phyloP scores from a whole-genome alignment of 1,284 basidiomycete genomes.

The Cystobasidiaceae sp. region DNA sequence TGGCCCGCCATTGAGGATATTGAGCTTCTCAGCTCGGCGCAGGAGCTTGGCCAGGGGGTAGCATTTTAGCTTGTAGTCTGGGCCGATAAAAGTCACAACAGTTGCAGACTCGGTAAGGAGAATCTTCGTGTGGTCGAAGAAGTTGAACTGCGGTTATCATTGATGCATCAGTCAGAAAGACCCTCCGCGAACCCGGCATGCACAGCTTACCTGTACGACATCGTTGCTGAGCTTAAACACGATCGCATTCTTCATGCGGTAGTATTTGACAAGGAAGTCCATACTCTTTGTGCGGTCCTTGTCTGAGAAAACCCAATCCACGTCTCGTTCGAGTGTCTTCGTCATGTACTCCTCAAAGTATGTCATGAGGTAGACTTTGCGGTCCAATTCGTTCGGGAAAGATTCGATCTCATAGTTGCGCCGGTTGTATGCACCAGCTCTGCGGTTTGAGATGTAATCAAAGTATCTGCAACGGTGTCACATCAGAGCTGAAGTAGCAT shows the following conservation, averaged over 20 bases:
- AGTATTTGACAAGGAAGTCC: slow-evolving; percentile 91
- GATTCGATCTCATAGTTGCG: slow-evolving; percentile 45
- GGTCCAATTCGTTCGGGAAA: slow-evolving; percentile 59
- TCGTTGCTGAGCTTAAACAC: slow-evolving; percentile 94
- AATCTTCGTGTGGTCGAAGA: slow-evolving; percentile 94
- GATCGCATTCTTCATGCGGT: slow-evolving; percentile 93
- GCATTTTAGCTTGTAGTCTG: slow-evolving; percentile 70
- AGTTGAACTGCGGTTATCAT: slow-evolving; percentile 95
- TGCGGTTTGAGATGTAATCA: slow-evolving; percentile 60
- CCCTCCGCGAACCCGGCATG: too few species aligned
- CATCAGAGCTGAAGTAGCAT: not conserved
- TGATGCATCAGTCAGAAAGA: too few species aligned
- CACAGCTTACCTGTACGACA: slow-evolving; percentile 67
- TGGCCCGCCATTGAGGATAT: slow-evolving; percentile 32
- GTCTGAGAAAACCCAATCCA: slow-evolving; percentile 74
- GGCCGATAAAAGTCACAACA: slow-evolving; percentile 81
- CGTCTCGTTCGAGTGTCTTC: slow-evolving; percentile 72
- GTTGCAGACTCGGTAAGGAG: slow-evolving; percentile 75
- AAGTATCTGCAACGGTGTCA: slow-evolving; percentile 52
- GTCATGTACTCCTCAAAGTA: slow-evolving; percentile 92
- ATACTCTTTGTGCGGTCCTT: slow-evolving; percentile 65
- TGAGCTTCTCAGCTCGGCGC: slow-evolving; percentile 51
- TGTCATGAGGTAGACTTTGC: slow-evolving; percentile 81
- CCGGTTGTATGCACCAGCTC: slow-evolving; percentile 42
- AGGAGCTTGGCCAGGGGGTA: slow-evolving; percentile 73